Conservation (phyloP, 768 basidiomycete genomes). For the Xerocomus spinulosus region DNA sequence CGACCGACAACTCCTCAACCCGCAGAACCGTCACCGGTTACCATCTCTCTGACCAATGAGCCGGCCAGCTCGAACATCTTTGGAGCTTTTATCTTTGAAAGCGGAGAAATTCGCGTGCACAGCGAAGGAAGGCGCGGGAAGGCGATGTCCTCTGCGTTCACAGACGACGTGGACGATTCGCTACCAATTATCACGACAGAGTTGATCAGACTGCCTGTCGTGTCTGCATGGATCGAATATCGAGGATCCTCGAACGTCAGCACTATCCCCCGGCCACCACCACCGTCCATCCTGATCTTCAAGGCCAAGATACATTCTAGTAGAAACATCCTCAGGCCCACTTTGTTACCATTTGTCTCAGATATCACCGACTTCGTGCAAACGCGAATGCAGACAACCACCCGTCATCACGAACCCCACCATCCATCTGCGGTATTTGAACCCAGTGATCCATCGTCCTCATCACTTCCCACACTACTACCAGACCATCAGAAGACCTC, state of each 20-base stretch:
- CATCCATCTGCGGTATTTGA: slow-evolving; percentile 11
- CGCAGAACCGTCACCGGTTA: slow-evolving; percentile 2
- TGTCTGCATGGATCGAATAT: slow-evolving; percentile 84
- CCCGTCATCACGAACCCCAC: slow-evolving; percentile 20
- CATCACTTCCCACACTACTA: slow-evolving; percentile 17
- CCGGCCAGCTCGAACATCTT: slow-evolving; percentile 56
- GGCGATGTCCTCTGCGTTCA: slow-evolving; percentile 31
- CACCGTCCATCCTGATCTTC: slow-evolving; percentile 67
- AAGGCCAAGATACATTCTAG: slow-evolving; percentile 89
- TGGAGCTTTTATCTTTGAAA: slow-evolving; percentile 70
- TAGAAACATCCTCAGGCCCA: slow-evolving; percentile 77
- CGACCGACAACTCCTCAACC: slow-evolving; percentile 23
- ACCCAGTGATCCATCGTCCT: slow-evolving; percentile 1
- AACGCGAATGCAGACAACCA: slow-evolving; percentile 56
- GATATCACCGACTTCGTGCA: slow-evolving; percentile 71
- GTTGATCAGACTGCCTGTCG: slow-evolving; percentile 65
- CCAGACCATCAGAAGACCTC: slow-evolving; percentile 28
- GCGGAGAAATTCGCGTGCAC: slow-evolving; percentile 78
- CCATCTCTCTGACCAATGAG: slow-evolving; percentile 14
- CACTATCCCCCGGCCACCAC: slow-evolving; percentile 32
- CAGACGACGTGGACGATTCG: slow-evolving; percentile 50
- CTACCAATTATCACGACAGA: slow-evolving; percentile 49
- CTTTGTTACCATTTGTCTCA: slow-evolving; percentile 78
- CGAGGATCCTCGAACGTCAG: slow-evolving; percentile 48
- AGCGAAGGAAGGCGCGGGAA: slow-evolving; percentile 43